Conservation (phyloP, 345 rosid genomes). For the Jatropha curcas region DNA sequence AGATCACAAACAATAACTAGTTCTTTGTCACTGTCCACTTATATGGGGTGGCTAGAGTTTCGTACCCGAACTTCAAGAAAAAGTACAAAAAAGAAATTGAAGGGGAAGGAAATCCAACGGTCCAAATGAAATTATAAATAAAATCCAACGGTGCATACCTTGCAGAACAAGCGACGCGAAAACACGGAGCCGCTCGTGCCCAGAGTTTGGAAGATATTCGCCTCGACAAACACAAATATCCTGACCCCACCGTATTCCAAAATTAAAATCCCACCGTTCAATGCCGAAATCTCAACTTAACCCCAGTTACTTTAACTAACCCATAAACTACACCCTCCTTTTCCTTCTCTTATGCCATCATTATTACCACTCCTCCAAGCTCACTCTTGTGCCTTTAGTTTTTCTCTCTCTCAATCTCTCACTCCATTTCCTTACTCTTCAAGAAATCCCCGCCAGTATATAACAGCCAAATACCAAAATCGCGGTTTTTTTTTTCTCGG, state of each 20-base stretch:
- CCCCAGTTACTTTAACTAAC: conserved; percentile 37
- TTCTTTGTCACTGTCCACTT: conserved; percentile 9
- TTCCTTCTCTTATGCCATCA: neutral
- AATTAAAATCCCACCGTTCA: conserved; percentile 28
- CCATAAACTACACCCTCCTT: neutral
- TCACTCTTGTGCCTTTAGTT: neutral
- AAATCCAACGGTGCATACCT: conserved; percentile 18
- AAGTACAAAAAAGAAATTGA: neutral
- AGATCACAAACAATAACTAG: neutral
- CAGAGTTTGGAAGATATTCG: conserved; percentile 68
- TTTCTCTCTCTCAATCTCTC: conserved; percentile 5
- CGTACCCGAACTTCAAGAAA: conserved; percentile 11
- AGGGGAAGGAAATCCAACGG: conserved; percentile 13
- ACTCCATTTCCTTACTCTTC: neutral
- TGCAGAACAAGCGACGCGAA: conserved; percentile 45
- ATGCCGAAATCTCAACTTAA: conserved; percentile 26
- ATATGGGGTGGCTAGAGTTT: conserved; percentile 9
- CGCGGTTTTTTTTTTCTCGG: neutral
- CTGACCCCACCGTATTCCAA: conserved; percentile 14
- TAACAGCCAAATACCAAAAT: neutral
- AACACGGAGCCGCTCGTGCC: conserved; percentile 78
- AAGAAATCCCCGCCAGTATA: neutral
- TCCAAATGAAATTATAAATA: neutral
- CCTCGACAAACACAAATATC: conserved; percentile 16
- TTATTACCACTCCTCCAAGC: conserved; percentile 10